Evolutionary conservation across 2,329 filamentous ascomycete genomes (phyloP), one percentile per base, ranked within the genome.

Genomic region (Diaporthe citri): DNA sequence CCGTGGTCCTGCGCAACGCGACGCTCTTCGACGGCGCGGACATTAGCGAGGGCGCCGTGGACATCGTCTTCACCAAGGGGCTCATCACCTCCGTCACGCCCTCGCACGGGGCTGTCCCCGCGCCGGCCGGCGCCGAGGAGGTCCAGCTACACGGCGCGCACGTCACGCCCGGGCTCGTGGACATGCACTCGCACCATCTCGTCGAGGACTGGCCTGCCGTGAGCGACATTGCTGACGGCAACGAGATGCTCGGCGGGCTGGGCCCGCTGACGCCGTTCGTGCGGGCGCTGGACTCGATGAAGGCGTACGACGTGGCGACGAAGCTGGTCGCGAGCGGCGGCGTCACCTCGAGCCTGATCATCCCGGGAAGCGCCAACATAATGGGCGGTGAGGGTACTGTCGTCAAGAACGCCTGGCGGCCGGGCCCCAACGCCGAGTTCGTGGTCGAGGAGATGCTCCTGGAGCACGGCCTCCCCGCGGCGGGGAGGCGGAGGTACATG

Each of bases 121-220:
- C 73, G 17, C 43, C 62, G 4, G 75, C 75, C n/a, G 77, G 74
- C 15, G 57, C 64, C 2, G 46, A 77, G 46, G 80, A 81, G 28
- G 78, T 80, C 43, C 75, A 85, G 55, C 72, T 86, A 46, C 76
- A 79, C 41, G 85, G 86, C 8, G 81, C 81, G 66, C 83, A 82
- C 76, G 83, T 87, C 36, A 87, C 85, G 0, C 85, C 85, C 0
- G 86, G 86, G 1, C 77, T 87, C 6, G 82, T 87, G 2, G 86
- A 87, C 76, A 84, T 87, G 82, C 86, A 87, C 78, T 86, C 85
- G 3, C 86, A 87, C 77, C 84, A 86, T 75, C 78, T 83, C 31
- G 62, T 82, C 2, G 73, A 75, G 12, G 48, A 79, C 25, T 86
- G 83, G 83, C 86, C 85, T 1, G 6, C 31, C 5, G 74, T 83